Percentiles rank a stretch among this genome's conserved stretches.
These are phyloP conservation scores for Conticribra weissflogii DNA, from an alignment of 108 stramenopile genomes.

Conservation along the genomic window DNA sequence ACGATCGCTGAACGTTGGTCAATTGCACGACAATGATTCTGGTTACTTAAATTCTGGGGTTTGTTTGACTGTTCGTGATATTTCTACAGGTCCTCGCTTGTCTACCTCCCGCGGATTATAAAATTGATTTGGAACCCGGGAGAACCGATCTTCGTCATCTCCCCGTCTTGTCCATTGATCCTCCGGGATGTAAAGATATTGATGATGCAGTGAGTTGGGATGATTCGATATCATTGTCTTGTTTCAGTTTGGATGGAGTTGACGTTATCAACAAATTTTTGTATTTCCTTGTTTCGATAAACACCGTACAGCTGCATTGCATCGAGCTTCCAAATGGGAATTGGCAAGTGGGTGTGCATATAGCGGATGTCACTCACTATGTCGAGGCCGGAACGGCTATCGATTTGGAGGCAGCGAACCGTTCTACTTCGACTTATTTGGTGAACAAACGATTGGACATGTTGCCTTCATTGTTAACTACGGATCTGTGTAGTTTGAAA, in stretches of 20 bases:
- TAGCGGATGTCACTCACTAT: slow-evolving; percentile 99
- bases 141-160: slow-evolving; percentile 89
- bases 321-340: slow-evolving; percentile 90
- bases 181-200: slow-evolving; percentile 99
- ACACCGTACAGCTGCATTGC: slow-evolving; percentile 90
- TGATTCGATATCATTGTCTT: background rate
- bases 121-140: slow-evolving; percentile 83
- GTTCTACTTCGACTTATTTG: slow-evolving; percentile 97
- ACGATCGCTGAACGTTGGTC: no score
- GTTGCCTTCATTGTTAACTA: slow-evolving; percentile 94
- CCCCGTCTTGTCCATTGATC: slow-evolving; percentile 96
- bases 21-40: no score
- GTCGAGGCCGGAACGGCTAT: slow-evolving; percentile 91
- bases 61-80: background rate
- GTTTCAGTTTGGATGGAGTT: background rate
- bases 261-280: background rate
- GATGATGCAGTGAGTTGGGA: slow-evolving; percentile 84
- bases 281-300: no score
- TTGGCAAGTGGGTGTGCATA: slow-evolving; percentile 96
- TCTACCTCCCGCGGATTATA: slow-evolving; percentile 93
- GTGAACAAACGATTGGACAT: slow-evolving; percentile 98
- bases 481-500: slow-evolving; percentile 95
- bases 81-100: slow-evolving; percentile 94
- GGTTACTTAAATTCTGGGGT: background rate
- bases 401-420: slow-evolving; percentile 94